Conservation (phyloP, 768 basidiomycete genomes). For the Tremella fuciformis region DNA sequence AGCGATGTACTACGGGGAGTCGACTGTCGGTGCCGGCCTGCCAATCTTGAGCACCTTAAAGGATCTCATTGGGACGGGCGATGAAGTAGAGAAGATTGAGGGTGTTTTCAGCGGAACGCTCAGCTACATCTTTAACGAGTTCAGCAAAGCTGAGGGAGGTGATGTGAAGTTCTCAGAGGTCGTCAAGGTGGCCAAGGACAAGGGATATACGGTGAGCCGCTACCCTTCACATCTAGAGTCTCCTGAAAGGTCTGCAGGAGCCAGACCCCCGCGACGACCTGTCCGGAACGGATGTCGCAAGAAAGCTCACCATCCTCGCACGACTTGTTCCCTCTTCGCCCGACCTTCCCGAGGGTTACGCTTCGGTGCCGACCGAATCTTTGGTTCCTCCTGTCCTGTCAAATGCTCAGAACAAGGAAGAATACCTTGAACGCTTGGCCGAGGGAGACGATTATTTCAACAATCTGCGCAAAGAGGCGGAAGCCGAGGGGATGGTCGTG, state of each 20-base stretch:
- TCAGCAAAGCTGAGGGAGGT: slow-evolving; percentile 67
- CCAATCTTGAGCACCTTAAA: slow-evolving; percentile 88
- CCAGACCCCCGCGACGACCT: slow-evolving; percentile 96
- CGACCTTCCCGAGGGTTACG: slow-evolving; percentile 70
- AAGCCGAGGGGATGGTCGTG: slow-evolving; percentile 74
- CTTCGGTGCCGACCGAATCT: slow-evolving; percentile 74
- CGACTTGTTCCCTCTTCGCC: slow-evolving; percentile 59
- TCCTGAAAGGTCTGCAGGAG: slow-evolving; percentile 61
- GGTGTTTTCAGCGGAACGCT: slow-evolving; percentile 97
- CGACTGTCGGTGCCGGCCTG: slow-evolving; percentile 92
- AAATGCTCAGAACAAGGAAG: slow-evolving; percentile 67
- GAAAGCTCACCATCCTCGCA: slow-evolving; percentile 92
- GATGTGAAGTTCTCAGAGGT: slow-evolving; percentile 73
- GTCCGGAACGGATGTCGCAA: slow-evolving; percentile 92
- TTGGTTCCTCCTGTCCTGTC: slow-evolving; percentile 77
- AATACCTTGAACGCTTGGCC: slow-evolving; percentile 74
- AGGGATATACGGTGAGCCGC: slow-evolving; percentile 79
- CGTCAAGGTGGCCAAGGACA: slow-evolving; percentile 79
- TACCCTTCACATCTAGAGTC: background rate
- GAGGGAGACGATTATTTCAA: slow-evolving; percentile 79
- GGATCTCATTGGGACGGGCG: slow-evolving; percentile 86
- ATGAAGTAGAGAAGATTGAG: slow-evolving; percentile 89
- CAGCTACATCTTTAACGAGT: slow-evolving; percentile 98
- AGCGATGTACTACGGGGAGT: slow-evolving; percentile 60
- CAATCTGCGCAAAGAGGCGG: slow-evolving; percentile 71